A percentile compares a stretch with the other conserved stretches of the same genome.
phyloP scores from a whole-genome alignment of 1,284 basidiomycete genomes.

The Pyrrhoderma noxium region DNA sequence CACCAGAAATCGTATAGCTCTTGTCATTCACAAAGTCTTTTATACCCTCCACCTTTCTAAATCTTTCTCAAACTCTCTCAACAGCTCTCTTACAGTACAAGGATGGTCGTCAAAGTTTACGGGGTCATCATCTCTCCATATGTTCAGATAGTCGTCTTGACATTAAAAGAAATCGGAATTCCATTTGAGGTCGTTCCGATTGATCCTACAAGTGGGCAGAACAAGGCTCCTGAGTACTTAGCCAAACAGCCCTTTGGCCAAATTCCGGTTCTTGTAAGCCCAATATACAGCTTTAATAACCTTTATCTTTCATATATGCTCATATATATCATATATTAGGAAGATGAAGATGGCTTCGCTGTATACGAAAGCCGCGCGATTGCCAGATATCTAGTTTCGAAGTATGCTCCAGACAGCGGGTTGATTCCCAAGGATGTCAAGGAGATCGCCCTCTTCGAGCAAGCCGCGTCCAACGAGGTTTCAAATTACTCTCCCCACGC shows the following conservation, averaged over 20 bases:
- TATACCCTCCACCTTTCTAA: too few species aligned
- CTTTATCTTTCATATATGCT: too few species aligned
- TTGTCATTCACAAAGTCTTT: too few species aligned
- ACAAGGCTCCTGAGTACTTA: constrained; percentile 39
- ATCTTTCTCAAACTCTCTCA: too few species aligned
- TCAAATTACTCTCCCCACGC: constrained; percentile 42
- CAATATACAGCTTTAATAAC: background rate
- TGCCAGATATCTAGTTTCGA: constrained; percentile 24
- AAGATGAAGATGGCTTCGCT: constrained; percentile 18
- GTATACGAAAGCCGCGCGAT: constrained; percentile 30
- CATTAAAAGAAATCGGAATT: constrained; percentile 18
- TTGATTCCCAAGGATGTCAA: constrained; percentile 22
- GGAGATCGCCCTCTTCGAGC: constrained; percentile 27
- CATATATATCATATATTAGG: background rate
- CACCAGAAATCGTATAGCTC: too few species aligned
- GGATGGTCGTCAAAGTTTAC: constrained; percentile 17
- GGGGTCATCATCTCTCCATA: constrained; percentile 19
- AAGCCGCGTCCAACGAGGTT: constrained; percentile 28
- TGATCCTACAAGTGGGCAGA: constrained; percentile 26
- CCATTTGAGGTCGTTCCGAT: constrained; percentile 19
- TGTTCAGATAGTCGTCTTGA: constrained; percentile 14
- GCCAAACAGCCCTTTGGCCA: constrained; percentile 60
- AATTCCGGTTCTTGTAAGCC: constrained; percentile 37
- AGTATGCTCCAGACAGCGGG: constrained; percentile 20
- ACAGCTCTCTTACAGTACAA: too few species aligned